These are phyloP conservation scores for Termitomyces eurrhizus DNA, from an alignment of 768 basidiomycete species.

Conservation along the genomic window DNA sequence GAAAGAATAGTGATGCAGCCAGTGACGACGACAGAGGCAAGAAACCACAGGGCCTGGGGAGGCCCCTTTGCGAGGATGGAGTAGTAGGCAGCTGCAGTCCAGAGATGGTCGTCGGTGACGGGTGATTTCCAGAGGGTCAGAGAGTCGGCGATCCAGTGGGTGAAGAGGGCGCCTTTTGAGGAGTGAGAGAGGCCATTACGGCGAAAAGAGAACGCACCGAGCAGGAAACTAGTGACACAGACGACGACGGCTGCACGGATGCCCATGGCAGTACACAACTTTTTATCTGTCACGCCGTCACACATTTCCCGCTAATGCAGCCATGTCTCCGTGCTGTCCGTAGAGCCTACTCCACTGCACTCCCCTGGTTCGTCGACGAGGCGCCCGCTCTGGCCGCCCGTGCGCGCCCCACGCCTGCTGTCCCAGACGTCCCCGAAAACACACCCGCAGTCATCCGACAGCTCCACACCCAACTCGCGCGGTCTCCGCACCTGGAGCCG, in stretches of 20 bases:
- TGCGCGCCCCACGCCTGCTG: constrained; percentile 23
- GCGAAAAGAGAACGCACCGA: constrained; percentile 44
- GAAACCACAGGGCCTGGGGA: constrained; percentile 48
- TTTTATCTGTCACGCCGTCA: constrained; percentile 15
- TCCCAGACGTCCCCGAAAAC: constrained; percentile 45
- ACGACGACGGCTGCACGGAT: constrained; percentile 72
- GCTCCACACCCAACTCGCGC: constrained; percentile 52
- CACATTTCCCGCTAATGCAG: constrained; percentile 13
- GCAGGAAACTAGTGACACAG: constrained; percentile 73
- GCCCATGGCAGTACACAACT: constrained; percentile 42
- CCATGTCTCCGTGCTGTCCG: constrained; percentile 10
- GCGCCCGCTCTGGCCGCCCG: constrained; percentile 19
- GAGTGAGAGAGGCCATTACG: constrained; percentile 1
- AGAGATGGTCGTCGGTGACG: constrained; percentile 78
- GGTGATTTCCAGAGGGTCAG: constrained; percentile 87
- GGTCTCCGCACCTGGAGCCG: constrained; percentile 68
- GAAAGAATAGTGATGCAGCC: constrained; percentile 70
- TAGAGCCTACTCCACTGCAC: constrained; percentile 14
- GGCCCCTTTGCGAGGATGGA: constrained; percentile 70
- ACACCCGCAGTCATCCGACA: constrained; percentile 48
- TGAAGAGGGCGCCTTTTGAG: constrained; percentile 62
- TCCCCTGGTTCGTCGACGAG: constrained; percentile 70
- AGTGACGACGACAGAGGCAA: constrained; percentile 50
- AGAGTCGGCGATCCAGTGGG: constrained; percentile 93
- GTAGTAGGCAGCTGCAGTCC: constrained; percentile 82